A percentile compares a stretch with the other conserved stretches of the same genome.
These are phyloP conservation scores for Hexamita inflata DNA, from an alignment of 208 protist genomes.

Conservation along the genomic window DNA sequence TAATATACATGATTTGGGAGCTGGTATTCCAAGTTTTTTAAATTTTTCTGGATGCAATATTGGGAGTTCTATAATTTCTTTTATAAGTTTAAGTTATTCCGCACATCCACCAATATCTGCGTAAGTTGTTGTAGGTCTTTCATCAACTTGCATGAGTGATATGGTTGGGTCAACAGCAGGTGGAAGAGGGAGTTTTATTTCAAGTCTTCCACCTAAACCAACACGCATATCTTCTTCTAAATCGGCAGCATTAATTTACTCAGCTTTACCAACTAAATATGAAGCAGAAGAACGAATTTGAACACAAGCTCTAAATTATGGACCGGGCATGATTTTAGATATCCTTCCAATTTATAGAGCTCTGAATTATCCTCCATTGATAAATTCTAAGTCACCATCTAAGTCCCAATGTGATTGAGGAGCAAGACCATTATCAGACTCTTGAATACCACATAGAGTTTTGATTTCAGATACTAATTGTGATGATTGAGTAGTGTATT, in stretches of 20 bases:
- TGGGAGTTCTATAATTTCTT: slow-evolving; percentile 96
- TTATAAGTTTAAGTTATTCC: slow-evolving; percentile 95
- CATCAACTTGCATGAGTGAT: slow-evolving; percentile 97
- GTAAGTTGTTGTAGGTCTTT: slow-evolving; percentile 95
- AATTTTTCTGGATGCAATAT: slow-evolving; percentile 95
- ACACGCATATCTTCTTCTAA: slow-evolving; percentile 99
- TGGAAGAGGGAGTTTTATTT: slow-evolving; percentile 98
- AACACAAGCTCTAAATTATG: slow-evolving; percentile 73
- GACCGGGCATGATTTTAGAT: background rate
- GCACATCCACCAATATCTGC: slow-evolving; percentile 96
- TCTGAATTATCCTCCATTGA: slow-evolving; percentile 70
- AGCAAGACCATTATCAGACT: slow-evolving; percentile 94
- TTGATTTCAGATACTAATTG: no score
- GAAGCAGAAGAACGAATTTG: slow-evolving; percentile 88
- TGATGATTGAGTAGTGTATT: no score
- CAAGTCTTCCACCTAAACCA: slow-evolving; percentile 75
- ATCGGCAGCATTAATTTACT: slow-evolving; percentile 89
- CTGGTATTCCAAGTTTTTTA: slow-evolving; percentile 94
- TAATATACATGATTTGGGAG: slow-evolving; percentile 95
- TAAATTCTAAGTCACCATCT: slow-evolving; percentile 79
- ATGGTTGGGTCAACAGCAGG: slow-evolving; percentile 97
- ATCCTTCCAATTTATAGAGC: slow-evolving; percentile 64
- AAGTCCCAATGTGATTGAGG: slow-evolving; percentile 94
- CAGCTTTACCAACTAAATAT: slow-evolving; percentile 95
- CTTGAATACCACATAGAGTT: slow-evolving; percentile 71